A percentile compares a stretch with the other conserved stretches of the same genome.
Evolutionary conservation across 2,329 filamentous ascomycete genomes (phyloP).

Genomic region (Microdochium paspali): DNA sequence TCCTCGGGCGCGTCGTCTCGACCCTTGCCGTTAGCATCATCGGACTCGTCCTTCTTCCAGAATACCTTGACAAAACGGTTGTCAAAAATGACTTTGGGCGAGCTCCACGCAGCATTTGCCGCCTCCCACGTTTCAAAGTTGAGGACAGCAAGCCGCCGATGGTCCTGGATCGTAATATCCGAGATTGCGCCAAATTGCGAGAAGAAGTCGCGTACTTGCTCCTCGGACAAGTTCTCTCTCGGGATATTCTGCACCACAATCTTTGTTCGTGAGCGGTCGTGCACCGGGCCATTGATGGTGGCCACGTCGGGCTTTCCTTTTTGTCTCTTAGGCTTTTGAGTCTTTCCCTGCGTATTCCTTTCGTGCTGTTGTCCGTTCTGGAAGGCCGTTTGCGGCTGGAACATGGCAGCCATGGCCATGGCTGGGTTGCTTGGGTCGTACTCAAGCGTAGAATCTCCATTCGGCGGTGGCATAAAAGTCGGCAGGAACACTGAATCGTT

Average conservation of each 20-base stretch:
- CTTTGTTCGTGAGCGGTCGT: conserved; percentile 53
- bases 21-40: conserved; percentile 17
- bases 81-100: conserved; percentile 73
- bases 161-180: conserved; percentile 54
- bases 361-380: neutral
- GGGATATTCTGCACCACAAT: conserved; percentile 75
- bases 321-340: conserved; percentile 21
- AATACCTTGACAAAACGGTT: conserved; percentile 81
- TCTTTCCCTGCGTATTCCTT: neutral
- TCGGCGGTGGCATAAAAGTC: conserved; percentile 14
- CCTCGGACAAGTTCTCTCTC: conserved; percentile 57
- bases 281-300: conserved; percentile 51
- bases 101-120: conserved; percentile 63
- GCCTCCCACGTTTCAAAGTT: conserved; percentile 57
- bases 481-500: conserved; percentile 35
- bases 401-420: conserved; percentile 7
- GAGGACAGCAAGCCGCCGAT: conserved; percentile 59
- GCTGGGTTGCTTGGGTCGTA: conserved; percentile 9
- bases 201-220: conserved; percentile 60
- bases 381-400: neutral
- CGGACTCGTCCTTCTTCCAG: conserved; percentile 53
- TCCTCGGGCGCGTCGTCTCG: conserved; percentile 23
- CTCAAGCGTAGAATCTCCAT: conserved; percentile 11
- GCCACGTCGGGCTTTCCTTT: conserved; percentile 29
- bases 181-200: conserved; percentile 58